phyloP scores from a whole-genome alignment of 2,329 filamentous ascomycete genomes.

The Neopestalotiopsis sp. region DNA sequence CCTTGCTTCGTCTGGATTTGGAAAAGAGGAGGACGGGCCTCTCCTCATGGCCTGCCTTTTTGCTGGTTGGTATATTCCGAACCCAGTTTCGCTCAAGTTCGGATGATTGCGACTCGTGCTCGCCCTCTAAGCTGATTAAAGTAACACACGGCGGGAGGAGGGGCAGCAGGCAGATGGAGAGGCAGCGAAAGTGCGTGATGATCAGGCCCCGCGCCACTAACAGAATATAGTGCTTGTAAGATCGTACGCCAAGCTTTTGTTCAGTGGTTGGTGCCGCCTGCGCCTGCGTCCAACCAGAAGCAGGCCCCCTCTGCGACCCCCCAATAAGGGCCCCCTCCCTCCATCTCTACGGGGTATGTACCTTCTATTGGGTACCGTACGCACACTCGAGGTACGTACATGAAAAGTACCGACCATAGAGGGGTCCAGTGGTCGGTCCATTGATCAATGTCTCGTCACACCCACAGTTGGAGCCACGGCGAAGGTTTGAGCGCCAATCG shows the following conservation, averaged over 20 bases:
- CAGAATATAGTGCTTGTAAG: neutral
- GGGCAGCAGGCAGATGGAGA: conserved; percentile 8
- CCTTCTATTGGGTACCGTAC: neutral
- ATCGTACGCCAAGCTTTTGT: neutral
- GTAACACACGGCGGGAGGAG: neutral
- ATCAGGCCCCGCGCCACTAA: conserved; percentile 2
- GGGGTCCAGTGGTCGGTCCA: no score
- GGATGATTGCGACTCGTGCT: conserved; percentile 3
- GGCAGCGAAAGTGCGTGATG: neutral
- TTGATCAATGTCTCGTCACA: neutral
- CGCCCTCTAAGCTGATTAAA: neutral
- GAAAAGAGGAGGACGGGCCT: neutral
- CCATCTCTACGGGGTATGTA: neutral
- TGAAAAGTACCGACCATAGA: no score
- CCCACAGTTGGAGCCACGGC: neutral
- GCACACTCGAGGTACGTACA: neutral
- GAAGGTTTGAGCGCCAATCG: neutral
- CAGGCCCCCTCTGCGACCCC: neutral
- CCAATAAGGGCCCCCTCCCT: neutral
- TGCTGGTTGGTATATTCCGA: neutral
- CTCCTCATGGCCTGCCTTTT: neutral
- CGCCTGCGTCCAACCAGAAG: neutral
- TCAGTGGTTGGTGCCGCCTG: conserved; percentile 8
- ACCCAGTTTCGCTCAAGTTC: neutral
- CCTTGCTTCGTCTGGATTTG: neutral